These are phyloP conservation scores for Calonectria hawksworthii DNA, from an alignment of 2,329 filamentous ascomycete genomes.

Conservation along the genomic window DNA sequence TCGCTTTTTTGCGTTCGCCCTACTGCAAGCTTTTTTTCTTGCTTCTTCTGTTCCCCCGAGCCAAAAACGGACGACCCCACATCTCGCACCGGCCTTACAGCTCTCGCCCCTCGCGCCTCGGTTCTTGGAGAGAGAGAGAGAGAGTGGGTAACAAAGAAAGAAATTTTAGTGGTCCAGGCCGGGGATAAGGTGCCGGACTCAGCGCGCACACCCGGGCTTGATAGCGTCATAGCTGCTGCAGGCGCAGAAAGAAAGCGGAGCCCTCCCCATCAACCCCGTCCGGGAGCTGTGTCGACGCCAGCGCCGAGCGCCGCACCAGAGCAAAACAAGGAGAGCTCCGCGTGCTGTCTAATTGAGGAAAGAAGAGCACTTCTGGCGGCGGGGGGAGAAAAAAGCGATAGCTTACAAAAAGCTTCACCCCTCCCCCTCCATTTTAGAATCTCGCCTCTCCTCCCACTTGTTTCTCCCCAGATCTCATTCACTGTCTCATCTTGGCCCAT, in stretches of 20 bases:
- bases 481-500: background rate
- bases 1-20: constrained; percentile 2
- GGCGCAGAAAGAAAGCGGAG: background rate
- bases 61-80: background rate
- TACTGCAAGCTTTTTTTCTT: constrained; percentile 3
- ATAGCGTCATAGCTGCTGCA: constrained; percentile 44
- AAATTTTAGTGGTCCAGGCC: constrained; percentile 19
- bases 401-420: constrained; percentile 25
- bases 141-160: background rate
- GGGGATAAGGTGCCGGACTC: constrained; percentile 19
- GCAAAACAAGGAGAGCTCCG: background rate
- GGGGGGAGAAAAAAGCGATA: background rate
- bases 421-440: background rate
- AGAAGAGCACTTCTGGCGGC: background rate
- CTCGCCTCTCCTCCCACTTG: background rate
- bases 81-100: background rate
- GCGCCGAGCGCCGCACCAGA: constrained; percentile 9
- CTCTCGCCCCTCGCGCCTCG: constrained; percentile 20
- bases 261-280: background rate
- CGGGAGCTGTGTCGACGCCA: background rate
- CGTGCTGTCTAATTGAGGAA: background rate
- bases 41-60: background rate
- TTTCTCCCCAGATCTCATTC: constrained; percentile 7
- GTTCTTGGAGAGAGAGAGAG: background rate
- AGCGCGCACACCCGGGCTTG: background rate